Evolutionary conservation across 768 basidiomycete species (phyloP), one percentile per base, ranked within the genome.

Genomic region (Leucosporidium scottii): DNA sequence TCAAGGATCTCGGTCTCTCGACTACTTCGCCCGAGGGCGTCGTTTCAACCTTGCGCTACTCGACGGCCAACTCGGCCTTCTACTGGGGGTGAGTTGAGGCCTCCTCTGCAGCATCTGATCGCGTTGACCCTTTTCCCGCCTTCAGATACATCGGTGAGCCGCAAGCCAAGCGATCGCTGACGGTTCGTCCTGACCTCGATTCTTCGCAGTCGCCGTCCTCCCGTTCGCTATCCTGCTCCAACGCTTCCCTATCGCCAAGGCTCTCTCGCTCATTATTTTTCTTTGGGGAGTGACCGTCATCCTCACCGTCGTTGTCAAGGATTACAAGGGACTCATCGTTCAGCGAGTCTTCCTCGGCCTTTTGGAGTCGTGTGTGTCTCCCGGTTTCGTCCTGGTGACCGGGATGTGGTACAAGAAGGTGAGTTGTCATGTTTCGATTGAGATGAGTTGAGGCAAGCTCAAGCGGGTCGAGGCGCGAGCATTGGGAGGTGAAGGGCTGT

Each of bases 361-460:
- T 0, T 55, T 72, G 49, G 71, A 72, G 66, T 71, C 66, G 12
- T 48, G 64, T 28, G 65, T 68, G 31, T 63, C 64, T 30, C 80
- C 78, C 0, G 80, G 79, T 0, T 80, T 80, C 67, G 75, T 80
- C 18, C 71, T 77, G 31, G 65, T 81, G 31, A 78, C 78, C 28
- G 69, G 69, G 1, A 61, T 78, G 36, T 81, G 79, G 79, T 81
- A 80, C 67, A 77, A 75, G 34, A 78, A 77, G 21, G 50, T 51
- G 21, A 23, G 23, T n/a, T n/a, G n/a, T n/a, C n/a, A n/a, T n/a
- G n/a, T n/a, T n/a, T n/a, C n/a, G n/a, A n/a, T n/a, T n/a, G n/a
- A n/a, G n/a, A n/a, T n/a, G n/a, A n/a, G n/a, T n/a, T n/a, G n/a
- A n/a, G n/a, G n/a, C n/a, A n/a, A n/a, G n/a, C n/a, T n/a, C n/a